Conservation (phyloP, 768 basidiomycete species). For the Agrocybe pediades region DNA sequence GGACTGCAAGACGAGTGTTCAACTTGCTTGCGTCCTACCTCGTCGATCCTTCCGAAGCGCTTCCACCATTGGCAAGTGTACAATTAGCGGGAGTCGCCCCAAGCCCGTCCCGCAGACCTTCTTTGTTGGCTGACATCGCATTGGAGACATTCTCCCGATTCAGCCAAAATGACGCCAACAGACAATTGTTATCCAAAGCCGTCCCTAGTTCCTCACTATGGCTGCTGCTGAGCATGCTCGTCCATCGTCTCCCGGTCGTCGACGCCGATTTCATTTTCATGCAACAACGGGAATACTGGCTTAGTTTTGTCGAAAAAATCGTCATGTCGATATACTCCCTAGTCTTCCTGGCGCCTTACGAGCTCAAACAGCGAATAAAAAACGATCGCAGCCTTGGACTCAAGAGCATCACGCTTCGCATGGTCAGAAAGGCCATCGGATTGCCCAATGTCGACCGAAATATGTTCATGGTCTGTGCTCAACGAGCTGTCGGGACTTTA, state of each 20-base stretch:
- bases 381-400: slow-evolving; percentile 67
- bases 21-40: slow-evolving; percentile 76
- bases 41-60: slow-evolving; percentile 65
- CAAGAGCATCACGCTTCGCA: slow-evolving; percentile 66
- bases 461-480: slow-evolving; percentile 55
- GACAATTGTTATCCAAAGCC: slow-evolving; percentile 65
- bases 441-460: slow-evolving; percentile 52
- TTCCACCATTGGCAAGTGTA: slow-evolving; percentile 62
- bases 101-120: slow-evolving; percentile 48
- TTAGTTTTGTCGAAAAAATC: slow-evolving; percentile 78
- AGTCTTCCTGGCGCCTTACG: slow-evolving; percentile 78
- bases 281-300: slow-evolving; percentile 59
- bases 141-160: slow-evolving; percentile 85
- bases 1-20: slow-evolving; percentile 60
- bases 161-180: slow-evolving; percentile 75
- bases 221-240: slow-evolving; percentile 65
- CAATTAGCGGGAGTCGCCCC: slow-evolving; percentile 51
- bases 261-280: slow-evolving; percentile 74
- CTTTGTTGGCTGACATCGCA: slow-evolving; percentile 69
- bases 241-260: slow-evolving; percentile 82
- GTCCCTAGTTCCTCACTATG: slow-evolving; percentile 62
- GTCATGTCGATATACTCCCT: slow-evolving; percentile 86
- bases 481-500: slow-evolving; percentile 75
- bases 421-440: slow-evolving; percentile 66
- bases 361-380: slow-evolving; percentile 72